A percentile compares a stretch with the other conserved stretches of the same genome.
Conservation (phyloP, 2,329 filamentous ascomycete genomes). For the Gnomoniopsis sp. region DNA sequence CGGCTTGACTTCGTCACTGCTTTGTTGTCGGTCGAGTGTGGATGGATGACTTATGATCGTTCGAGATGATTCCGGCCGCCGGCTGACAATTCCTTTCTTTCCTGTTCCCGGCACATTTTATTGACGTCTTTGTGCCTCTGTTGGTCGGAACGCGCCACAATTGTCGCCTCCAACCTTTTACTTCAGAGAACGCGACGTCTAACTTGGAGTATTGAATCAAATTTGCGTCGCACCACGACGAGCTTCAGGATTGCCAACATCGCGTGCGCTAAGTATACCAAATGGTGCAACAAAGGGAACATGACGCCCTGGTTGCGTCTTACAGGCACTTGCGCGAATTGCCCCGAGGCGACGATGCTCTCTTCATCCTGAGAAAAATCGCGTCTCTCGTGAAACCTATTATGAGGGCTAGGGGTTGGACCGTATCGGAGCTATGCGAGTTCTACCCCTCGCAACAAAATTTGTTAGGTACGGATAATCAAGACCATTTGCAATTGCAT, state of each 20-base stretch:
- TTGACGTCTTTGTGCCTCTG: neutral
- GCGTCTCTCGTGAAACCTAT: slow-evolving; percentile 91
- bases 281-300: slow-evolving; percentile 25
- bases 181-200: neutral
- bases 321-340: slow-evolving; percentile 48
- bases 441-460: slow-evolving; percentile 76
- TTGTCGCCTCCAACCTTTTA: neutral
- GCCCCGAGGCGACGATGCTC: slow-evolving; percentile 46
- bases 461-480: slow-evolving; percentile 56
- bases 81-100: neutral
- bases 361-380: slow-evolving; percentile 69
- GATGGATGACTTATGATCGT: slow-evolving; percentile 4
- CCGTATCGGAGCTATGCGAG: slow-evolving; percentile 73
- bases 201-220: neutral
- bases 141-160: neutral
- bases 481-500: neutral
- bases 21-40: neutral
- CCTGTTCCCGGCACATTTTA: neutral
- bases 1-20: too few species aligned
- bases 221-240: neutral
- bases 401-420: slow-evolving; percentile 84
- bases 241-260: neutral
- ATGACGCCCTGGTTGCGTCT: slow-evolving; percentile 43
- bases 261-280: too few species aligned
- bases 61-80: slow-evolving; percentile 8